Conservation (phyloP, 2,329 filamentous ascomycete genomes). For the Fusarium sp. region DNA sequence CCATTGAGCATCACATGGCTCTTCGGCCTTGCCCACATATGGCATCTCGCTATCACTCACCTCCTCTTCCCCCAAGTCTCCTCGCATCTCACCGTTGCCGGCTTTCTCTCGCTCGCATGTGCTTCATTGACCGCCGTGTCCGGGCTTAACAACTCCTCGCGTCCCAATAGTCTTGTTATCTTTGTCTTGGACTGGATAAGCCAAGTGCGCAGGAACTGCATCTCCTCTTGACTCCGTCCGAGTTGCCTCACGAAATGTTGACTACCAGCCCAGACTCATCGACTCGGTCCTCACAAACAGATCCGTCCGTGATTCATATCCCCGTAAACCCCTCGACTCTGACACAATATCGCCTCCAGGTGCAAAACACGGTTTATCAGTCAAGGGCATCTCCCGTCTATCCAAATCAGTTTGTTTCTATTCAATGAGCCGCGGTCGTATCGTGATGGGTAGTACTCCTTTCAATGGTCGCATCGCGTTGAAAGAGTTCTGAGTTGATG, state of each 20-base stretch:
- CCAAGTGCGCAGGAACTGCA: too few species aligned
- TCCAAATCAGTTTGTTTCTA: too few species aligned
- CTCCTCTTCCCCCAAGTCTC: too few species aligned
- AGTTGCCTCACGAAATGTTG: neutral
- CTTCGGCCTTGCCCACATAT: neutral
- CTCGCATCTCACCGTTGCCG: neutral
- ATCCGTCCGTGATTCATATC: neutral
- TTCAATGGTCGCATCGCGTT: too few species aligned
- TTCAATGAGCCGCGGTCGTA: too few species aligned
- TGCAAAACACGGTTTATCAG: too few species aligned
- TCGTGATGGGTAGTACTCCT: too few species aligned
- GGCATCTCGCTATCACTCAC: neutral
- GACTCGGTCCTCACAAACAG: neutral
- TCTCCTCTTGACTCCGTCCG: neutral
- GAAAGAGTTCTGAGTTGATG: too few species aligned
- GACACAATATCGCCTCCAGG: too few species aligned
- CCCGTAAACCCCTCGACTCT: neutral
- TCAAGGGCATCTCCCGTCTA: too few species aligned
- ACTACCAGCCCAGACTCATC: neutral
- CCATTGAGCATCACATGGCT: conserved; percentile 1
- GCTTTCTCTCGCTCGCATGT: neutral
- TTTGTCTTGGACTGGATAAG: too few species aligned
- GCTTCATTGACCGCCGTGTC: neutral
- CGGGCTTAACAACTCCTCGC: neutral
- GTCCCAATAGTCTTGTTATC: neutral